Percentiles rank a stretch among this genome's conserved stretches.
Evolutionary conservation across 164 flowering plant species (phyloP).

Genomic region (Tinospora cordifolia): DNA sequence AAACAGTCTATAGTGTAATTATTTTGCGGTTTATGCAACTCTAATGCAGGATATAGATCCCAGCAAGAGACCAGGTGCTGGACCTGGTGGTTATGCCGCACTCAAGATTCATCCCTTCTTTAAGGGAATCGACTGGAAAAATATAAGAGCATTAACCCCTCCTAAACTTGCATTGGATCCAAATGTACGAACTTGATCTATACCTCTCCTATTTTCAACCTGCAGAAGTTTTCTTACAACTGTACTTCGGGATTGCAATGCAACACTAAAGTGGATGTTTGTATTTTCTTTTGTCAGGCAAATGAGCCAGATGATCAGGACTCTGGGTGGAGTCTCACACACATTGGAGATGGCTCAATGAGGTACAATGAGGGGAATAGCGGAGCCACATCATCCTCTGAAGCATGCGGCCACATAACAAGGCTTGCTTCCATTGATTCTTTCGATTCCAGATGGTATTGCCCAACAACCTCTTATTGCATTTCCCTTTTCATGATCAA

Average conservation of each 20-base stretch:
- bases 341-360: constrained; percentile 55
- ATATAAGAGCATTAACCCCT: constrained; percentile 47
- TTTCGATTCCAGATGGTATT: constrained; percentile 93
- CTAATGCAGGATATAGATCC: constrained; percentile 74
- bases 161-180: constrained; percentile 64
- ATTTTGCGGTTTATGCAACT: background rate
- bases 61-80: constrained; percentile 82
- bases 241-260: background rate
- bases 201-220: background rate
- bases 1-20: background rate
- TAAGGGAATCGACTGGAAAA: constrained; percentile 71
- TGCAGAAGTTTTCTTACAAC: background rate
- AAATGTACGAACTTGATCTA: constrained; percentile 26
- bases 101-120: constrained; percentile 90
- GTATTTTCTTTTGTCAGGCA: constrained; percentile 24
- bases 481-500: background rate
- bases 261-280: background rate
- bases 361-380: constrained; percentile 38
- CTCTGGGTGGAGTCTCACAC: constrained; percentile 68
- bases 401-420: constrained; percentile 49
- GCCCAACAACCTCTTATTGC: background rate
- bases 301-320: constrained; percentile 49
- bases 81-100: constrained; percentile 75
- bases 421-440: constrained; percentile 97
- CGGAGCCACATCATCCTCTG: constrained; percentile 58